Evolutionary conservation across 2,329 filamentous ascomycete species (phyloP), one percentile per base, ranked within the genome.

Genomic region (Scedosporium apiospermum): DNA sequence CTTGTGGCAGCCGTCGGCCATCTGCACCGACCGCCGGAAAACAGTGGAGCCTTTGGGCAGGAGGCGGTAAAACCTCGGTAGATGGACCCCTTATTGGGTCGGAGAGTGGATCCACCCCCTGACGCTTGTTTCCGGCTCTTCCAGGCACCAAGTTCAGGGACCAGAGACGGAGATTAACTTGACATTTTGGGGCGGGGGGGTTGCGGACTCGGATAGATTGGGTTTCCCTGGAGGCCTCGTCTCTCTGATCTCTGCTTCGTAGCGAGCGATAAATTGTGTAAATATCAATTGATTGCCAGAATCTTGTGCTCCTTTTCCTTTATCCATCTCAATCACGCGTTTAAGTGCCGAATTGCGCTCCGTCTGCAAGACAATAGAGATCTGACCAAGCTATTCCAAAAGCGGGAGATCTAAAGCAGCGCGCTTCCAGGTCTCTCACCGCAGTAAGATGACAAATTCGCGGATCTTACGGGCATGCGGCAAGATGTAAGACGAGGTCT

Each of bases 401-500:
- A 57, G 51, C 51, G 21, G 21, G 1, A 49, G 16, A 49, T 38
- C 9, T 38, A 12, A 12, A 38, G 10, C 34, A 38, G 34, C 34
- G 34, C 10, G 34, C 10, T 49, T 49, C 44, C 44, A 49, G 44
- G 44, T 21, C 6, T 21, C 16, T 49, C 44, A 12, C 34, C 34
- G 10, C 44, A 18, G 53, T 27, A 49, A 61, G 26, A 44, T 49
- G 41, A 16, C n/a, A 57, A 62, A 34, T 30, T 49, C 60, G n/a
- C 60, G 30, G 44, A 38, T 49, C 10, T 16, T 58, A 30, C 61
- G 61, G 23, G 38, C 38, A 46, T 58, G 53, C 26, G 61, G 61
- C 61, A 62, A 62, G 55, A 21, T 58, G 61, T 58, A 58, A 62
- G 61, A 38, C 34, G 10, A 38, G 34, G 34, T 38, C 2, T 38